These are phyloP conservation scores for Plenodomus tracheiphilus DNA, from an alignment of 2,329 filamentous ascomycete species.

Conservation along the genomic window DNA sequence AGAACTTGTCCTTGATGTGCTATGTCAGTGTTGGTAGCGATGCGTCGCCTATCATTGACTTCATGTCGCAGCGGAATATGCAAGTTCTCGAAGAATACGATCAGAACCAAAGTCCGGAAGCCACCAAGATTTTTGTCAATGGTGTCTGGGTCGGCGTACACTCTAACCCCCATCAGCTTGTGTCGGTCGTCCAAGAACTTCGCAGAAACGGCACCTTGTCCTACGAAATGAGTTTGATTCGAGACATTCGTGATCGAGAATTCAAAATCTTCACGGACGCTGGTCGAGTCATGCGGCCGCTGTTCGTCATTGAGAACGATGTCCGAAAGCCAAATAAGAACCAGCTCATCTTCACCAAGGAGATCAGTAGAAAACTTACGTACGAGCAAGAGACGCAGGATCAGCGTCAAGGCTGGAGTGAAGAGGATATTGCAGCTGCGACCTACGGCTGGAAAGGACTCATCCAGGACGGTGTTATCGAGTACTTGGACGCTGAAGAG, in stretches of 20 bases:
- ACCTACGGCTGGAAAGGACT: conserved; percentile 89
- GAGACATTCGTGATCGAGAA: conserved; percentile 94
- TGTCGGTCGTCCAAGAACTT: conserved; percentile 75
- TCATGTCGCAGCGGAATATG: conserved; percentile 95
- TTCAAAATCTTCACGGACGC: conserved; percentile 99
- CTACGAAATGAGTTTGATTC: conserved; percentile 89
- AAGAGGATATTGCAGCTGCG: conserved; percentile 59
- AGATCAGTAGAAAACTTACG: conserved; percentile 74
- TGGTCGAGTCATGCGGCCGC: conserved; percentile 87
- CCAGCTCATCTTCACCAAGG: conserved; percentile 78
- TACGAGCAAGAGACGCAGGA: conserved; percentile 67
- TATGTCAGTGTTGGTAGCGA: conserved; percentile 96
- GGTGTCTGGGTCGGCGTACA: conserved; percentile 98
- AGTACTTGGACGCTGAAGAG: conserved; percentile 97
- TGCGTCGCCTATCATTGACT: conserved; percentile 86
- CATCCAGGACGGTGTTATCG: conserved; percentile 81
- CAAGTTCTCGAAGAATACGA: conserved; percentile 92
- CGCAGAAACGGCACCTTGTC: conserved; percentile 82
- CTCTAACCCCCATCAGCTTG: conserved; percentile 82
- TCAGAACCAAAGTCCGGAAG: conserved; percentile 70
- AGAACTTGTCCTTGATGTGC: conserved; percentile 97
- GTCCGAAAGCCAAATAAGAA: conserved; percentile 73
- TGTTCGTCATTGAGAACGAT: conserved; percentile 92
- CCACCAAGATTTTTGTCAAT: conserved; percentile 97
- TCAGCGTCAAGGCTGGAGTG: conserved; percentile 60